Evolutionary conservation across 345 rosid genomes (phyloP).

Genomic region (Streptanthus diversifolius): DNA sequence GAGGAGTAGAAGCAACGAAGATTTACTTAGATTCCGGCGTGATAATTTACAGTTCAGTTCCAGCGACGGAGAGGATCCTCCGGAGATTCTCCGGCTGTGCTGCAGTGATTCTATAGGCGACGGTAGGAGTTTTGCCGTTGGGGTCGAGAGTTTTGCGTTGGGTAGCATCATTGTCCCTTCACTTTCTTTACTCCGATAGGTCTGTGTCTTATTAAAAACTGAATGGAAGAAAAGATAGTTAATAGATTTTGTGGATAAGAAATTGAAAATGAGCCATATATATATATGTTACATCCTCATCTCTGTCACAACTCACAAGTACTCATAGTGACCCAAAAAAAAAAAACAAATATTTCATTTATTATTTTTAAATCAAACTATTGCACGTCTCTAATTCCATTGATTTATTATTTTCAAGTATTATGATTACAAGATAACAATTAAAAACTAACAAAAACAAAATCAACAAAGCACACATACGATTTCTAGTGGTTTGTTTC

Average conservation of each 20-base stretch:
- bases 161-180: constrained; percentile 40
- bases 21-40: constrained; percentile 54
- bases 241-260: constrained; percentile 32
- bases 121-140: constrained; percentile 32
- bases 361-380: too few species aligned
- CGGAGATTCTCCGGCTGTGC: constrained; percentile 12
- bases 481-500: too few species aligned
- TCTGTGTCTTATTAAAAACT: too few species aligned
- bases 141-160: constrained; percentile 35
- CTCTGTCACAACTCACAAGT: not conserved
- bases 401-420: too few species aligned
- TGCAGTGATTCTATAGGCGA: constrained; percentile 27
- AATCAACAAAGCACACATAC: too few species aligned
- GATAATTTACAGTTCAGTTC: constrained; percentile 44
- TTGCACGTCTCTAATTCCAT: too few species aligned
- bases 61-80: constrained; percentile 28
- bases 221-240: not conserved
- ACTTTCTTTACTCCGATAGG: not conserved
- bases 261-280: constrained; percentile 23
- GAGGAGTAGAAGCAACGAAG: constrained; percentile 63
- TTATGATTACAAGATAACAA: too few species aligned
- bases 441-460: too few species aligned
- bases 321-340: too few species aligned
- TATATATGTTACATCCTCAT: constrained; percentile 11
- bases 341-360: too few species aligned